These are phyloP conservation scores for Gossypium laxum DNA, from an alignment of 441 rosid genomes.

Conservation along the genomic window DNA sequence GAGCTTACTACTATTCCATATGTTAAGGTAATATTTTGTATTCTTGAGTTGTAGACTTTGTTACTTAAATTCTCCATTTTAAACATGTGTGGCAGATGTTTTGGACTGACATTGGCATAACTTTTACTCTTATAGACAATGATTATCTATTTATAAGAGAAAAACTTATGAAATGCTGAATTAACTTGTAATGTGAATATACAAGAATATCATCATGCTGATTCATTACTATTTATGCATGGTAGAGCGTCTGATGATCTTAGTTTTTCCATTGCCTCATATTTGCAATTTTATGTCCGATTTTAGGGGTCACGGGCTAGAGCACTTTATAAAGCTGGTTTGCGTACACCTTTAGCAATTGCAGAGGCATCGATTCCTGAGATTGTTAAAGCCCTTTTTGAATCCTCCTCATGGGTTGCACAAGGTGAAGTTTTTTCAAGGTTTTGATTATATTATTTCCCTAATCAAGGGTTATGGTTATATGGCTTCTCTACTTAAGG, in stretches of 20 bases:
- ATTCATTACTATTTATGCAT: neutral
- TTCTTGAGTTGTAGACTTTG: conserved; percentile 10
- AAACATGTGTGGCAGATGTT: neutral
- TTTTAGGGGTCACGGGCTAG: conserved; percentile 94
- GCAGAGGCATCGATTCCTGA: conserved; percentile 92
- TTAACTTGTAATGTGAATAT: neutral
- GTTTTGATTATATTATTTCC: neutral
- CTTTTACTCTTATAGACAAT: neutral
- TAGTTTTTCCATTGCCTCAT: neutral
- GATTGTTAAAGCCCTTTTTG: conserved; percentile 81
- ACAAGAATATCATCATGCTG: neutral
- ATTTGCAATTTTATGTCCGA: conserved; percentile 16
- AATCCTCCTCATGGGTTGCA: conserved; percentile 71
- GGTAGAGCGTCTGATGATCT: neutral
- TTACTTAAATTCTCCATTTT: conserved; percentile 1
- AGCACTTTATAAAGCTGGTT: conserved; percentile 84
- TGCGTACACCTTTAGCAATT: conserved; percentile 79
- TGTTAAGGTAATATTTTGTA: conserved; percentile 57
- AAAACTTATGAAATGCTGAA: neutral
- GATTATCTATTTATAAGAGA: neutral
- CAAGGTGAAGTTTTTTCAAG: conserved; percentile 51
- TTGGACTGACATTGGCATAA: conserved; percentile 1
- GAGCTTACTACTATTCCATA: conserved; percentile 90
- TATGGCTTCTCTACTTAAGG: neutral
- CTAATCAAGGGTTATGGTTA: neutral